Conservation (phyloP, 345 rosid species). For the Acer campestre region DNA sequence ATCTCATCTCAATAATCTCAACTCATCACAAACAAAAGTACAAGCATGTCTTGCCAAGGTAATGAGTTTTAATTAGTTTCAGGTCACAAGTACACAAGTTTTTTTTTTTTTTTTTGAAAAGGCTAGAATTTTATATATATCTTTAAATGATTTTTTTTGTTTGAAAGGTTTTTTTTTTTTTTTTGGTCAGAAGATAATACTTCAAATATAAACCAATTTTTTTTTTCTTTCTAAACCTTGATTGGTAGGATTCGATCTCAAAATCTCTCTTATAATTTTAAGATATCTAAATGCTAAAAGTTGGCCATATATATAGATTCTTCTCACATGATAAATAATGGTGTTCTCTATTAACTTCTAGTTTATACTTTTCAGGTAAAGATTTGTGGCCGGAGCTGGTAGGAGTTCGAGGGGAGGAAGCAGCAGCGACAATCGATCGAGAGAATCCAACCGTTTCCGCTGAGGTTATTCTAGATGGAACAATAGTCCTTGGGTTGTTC, state of each 20-base stretch:
- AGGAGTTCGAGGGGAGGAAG: conserved; percentile 16
- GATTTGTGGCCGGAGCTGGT: conserved; percentile 29
- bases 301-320: no score
- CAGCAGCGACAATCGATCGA: conserved; percentile 13
- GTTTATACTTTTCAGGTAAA: conserved; percentile 23
- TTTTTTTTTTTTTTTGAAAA: no score
- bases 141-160: no score
- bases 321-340: not conserved
- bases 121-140: no score
- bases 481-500: not conserved
- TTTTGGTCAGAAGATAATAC: no score
- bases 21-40: not conserved
- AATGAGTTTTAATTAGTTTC: not conserved
- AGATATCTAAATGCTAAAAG: no score
- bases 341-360: not conserved
- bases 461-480: conserved; percentile 18
- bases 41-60: not conserved
- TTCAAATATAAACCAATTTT: no score
- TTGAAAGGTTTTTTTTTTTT: no score
- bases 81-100: not conserved
- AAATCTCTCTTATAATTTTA: no score
- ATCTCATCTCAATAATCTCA: not conserved
- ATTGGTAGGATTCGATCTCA: no score
- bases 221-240: no score
- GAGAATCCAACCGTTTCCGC: conserved; percentile 27